Percentiles rank a stretch among this genome's conserved stretches.
These are phyloP conservation scores for Planoprotostelium fungivorum DNA, from an alignment of 78 protist genomes.

Conservation along the genomic window DNA sequence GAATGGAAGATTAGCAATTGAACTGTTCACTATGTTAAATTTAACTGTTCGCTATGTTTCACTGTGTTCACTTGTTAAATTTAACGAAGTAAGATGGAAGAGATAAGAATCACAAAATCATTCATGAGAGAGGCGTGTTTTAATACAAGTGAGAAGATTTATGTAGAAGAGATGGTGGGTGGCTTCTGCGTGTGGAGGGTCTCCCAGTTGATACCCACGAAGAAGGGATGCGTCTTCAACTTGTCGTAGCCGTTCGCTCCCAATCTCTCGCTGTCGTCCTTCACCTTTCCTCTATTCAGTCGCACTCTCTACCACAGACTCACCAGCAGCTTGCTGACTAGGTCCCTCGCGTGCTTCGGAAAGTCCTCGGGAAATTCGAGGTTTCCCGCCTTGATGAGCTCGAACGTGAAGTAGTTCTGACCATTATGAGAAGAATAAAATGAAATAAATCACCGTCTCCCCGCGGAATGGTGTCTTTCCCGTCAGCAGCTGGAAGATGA, in stretches of 20 bases:
- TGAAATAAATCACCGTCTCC: not conserved
- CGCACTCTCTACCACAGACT: not conserved
- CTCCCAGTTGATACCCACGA: conserved; percentile 49
- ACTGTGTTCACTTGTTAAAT: no score
- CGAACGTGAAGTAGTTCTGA: conserved; percentile 75
- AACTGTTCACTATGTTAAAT: no score
- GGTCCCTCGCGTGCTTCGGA: conserved; percentile 54
- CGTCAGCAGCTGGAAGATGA: conserved; percentile 76
- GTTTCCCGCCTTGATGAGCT: conserved; percentile 43
- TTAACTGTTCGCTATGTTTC: no score
- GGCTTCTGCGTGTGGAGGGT: conserved; percentile 11
- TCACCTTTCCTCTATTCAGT: not conserved
- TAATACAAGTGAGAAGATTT: no score
- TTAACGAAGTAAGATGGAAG: no score
- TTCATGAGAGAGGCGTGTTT: no score
- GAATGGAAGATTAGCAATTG: no score
- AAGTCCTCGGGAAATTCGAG: conserved; percentile 60
- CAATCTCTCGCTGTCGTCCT: not conserved
- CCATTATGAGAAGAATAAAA: not conserved
- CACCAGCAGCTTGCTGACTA: conserved; percentile 45
- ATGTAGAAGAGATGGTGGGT: conserved; percentile 24
- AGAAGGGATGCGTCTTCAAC: conserved; percentile 70
- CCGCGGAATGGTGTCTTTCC: conserved; percentile 70
- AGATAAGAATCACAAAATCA: no score
- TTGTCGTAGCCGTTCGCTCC: conserved; percentile 10